A percentile compares a stretch with the other conserved stretches of the same genome.
Conservation (phyloP, 331 rosid species). For the Prunus yedoensis region DNA sequence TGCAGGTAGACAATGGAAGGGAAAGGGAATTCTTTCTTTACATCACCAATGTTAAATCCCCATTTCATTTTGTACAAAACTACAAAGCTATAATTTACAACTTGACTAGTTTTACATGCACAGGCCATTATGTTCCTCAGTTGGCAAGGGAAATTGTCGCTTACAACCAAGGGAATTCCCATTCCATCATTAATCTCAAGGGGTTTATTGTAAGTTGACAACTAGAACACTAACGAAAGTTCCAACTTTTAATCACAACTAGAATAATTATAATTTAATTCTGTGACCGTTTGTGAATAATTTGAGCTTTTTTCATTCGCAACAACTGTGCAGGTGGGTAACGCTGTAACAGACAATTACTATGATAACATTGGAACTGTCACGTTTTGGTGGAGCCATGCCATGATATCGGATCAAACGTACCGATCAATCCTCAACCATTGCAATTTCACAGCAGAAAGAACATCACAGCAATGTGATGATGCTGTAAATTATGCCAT, state of each 20-base stretch:
- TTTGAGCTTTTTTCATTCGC: background rate
- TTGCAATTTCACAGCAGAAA: slow-evolving; percentile 54
- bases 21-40: too few relatives aligned
- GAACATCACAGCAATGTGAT: slow-evolving; percentile 46
- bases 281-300: too few relatives aligned
- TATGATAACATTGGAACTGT: slow-evolving; percentile 74
- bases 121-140: slow-evolving; percentile 89
- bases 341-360: slow-evolving; percentile 70
- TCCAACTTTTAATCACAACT: background rate
- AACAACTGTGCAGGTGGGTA: slow-evolving; percentile 61
- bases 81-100: background rate
- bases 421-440: slow-evolving; percentile 59
- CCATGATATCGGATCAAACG: slow-evolving; percentile 70
- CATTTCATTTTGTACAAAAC: too few relatives aligned
- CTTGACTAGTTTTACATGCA: background rate
- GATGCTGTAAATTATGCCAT: slow-evolving; percentile 45
- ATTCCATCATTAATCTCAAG: slow-evolving; percentile 56
- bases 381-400: slow-evolving; percentile 79
- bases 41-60: too few relatives aligned
- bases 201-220: slow-evolving; percentile 62
- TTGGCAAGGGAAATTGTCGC: slow-evolving; percentile 63
- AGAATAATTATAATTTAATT: background rate
- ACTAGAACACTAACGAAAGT: background rate
- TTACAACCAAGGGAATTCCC: slow-evolving; percentile 53
- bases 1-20: slow-evolving; percentile 45